Evolutionary conservation across 1,284 basidiomycete species (phyloP), one percentile per base, ranked within the genome.

Genomic region (Cystobasidiaceae sp.): DNA sequence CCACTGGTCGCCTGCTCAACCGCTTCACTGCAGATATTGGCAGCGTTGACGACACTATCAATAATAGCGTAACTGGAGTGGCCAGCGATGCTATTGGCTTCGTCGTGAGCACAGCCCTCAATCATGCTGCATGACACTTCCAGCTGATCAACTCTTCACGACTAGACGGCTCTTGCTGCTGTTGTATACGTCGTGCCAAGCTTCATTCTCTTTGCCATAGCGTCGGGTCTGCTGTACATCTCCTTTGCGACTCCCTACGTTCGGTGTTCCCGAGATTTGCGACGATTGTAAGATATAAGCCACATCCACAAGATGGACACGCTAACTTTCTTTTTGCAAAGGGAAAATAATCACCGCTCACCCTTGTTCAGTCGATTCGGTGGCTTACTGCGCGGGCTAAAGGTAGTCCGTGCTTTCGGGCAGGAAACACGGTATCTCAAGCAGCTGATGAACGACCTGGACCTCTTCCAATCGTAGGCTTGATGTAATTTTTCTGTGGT

Each of bases 1-100:
- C 86, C 5, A 69, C 69, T 8, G 71, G 71, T 48, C 34, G 67
- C 30, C 88, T 89, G 69, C 80, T 89, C 59, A 89, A 89, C 73
- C 82, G 88, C 25, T 90, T 90, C 77, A 87, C 86, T 0, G 81
- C 85, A 79, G 89, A 92, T 74, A 82, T 90, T 44, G 86, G 89
- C 64, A 84, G 82, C 6, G 82, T 88, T 44, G 86, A 89, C 71
- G 79, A 81, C 15, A 81, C 82, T 0, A 77, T 88, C 1, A 82
- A 86, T 70, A 56, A 64, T 17, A 49, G 37, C 17, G 69, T 72
- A 39, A 67, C 69, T 1, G 52, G 41, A 7, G 61, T 64, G 7
- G 23, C 27, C 27, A 55, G 46, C 41, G 51, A 55, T 19, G 27
- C 32, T 45, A 64, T 64, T 19, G 61, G 61, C n/a, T 54, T 51